Evolutionary conservation across 2,329 filamentous ascomycete species (phyloP), one percentile per base, ranked within the genome.

Genomic region (Colletotrichum sp.): DNA sequence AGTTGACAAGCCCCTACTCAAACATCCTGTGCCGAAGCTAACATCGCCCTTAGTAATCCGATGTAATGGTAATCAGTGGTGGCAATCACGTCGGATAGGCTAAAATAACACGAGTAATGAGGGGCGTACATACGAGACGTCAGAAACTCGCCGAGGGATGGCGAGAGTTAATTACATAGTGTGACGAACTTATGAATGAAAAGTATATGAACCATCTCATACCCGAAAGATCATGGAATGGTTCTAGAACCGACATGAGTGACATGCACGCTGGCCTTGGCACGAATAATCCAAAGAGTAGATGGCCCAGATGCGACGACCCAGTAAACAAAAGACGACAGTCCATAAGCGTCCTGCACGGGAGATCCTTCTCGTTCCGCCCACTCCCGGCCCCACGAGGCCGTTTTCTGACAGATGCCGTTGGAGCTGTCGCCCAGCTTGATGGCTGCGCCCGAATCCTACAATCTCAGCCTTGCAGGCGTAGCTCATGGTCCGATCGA

Each of bases 111-210:
- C 24, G n/a, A 3, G 34, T 52, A 34, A 36, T 59, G 39, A 72
- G 34, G 10, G 48, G 28, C n/a, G 10, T 8, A 28, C 7, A n/a
- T 18, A 30, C n/a, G 28, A 57, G 34, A 21, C 30, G 14, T 16
- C 57, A 24, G n/a, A n/a, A 43, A 26, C 3, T 64, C 12, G 14
- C 32, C 16, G 36, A 36, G n/a, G 16, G 13, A 64, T 26, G 26
- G 21, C 16, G 32, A 26, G 10, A 57, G 14, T 63, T 68, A 72
- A 72, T 34, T 28, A 52, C 57, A 64, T 59, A 75, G 59, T 65
- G 9, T 68, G 28, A 73, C 65, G 73, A 75, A 36, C 9, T 75
- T 52, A 75, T 14, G 73, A 75, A 65, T 32, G 28, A 68, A 59
- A 36, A 65, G n/a, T 68, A 36, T 13, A 59, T 43, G 30, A 57